Evolutionary conservation across 495 filamentous ascomycete genomes (phyloP).

Genomic region (Penicillium alfredii): DNA sequence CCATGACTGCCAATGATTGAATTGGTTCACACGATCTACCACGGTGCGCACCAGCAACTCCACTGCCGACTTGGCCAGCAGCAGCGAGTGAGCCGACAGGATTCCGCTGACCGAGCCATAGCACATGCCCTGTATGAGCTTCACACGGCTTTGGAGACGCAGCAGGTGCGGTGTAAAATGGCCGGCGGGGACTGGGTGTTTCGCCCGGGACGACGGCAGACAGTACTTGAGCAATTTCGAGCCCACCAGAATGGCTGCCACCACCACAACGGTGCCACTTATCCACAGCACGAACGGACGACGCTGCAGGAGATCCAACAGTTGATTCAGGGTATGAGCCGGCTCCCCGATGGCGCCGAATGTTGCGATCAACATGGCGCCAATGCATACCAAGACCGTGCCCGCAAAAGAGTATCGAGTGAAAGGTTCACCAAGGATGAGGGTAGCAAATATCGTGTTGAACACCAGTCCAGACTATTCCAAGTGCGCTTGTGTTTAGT

Average conservation of each 20-base stretch:
- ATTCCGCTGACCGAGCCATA: slow-evolving; percentile 90
- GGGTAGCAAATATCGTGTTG: slow-evolving; percentile 92
- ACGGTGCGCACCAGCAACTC: slow-evolving; percentile 94
- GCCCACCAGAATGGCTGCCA: slow-evolving; percentile 57
- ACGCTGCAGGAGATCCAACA: slow-evolving; percentile 68
- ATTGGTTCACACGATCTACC: slow-evolving; percentile 83
- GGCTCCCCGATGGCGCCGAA: slow-evolving; percentile 96
- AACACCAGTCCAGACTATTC: slow-evolving; percentile 82
- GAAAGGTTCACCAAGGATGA: slow-evolving; percentile 91
- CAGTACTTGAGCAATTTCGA: slow-evolving; percentile 54
- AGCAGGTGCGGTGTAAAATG: slow-evolving; percentile 42
- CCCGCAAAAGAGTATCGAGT: slow-evolving; percentile 85
- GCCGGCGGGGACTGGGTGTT: slow-evolving; percentile 19
- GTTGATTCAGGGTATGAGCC: slow-evolving; percentile 77
- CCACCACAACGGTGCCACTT: slow-evolving; percentile 65
- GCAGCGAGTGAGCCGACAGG: slow-evolving; percentile 83
- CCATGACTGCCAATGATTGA: slow-evolving; percentile 97
- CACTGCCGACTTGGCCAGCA: slow-evolving; percentile 94
- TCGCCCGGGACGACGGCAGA: slow-evolving; percentile 28
- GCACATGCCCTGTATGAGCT: slow-evolving; percentile 79
- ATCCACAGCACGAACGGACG: slow-evolving; percentile 89
- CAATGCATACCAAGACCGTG: slow-evolving; percentile 78
- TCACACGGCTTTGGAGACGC: slow-evolving; percentile 46
- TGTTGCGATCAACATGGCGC: slow-evolving; percentile 82
- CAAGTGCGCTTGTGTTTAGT: background rate